phyloP scores from a whole-genome alignment of 176 grass and related monocot genomes.

The Thinopyrum elongatum region DNA sequence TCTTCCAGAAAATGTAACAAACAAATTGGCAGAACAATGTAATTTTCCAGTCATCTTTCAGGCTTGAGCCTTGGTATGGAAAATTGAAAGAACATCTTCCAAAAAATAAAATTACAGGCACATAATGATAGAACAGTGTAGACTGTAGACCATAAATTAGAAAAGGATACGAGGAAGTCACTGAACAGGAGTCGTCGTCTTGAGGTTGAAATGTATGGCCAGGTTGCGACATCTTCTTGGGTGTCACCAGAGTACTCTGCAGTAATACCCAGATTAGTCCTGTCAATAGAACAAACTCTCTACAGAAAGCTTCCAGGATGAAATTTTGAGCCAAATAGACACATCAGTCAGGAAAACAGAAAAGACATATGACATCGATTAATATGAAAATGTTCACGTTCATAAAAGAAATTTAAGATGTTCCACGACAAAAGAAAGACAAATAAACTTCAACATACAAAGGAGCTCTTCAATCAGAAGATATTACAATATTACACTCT shows the following conservation, averaged over 20 bases:
- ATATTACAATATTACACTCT: not conserved
- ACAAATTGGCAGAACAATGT: not conserved
- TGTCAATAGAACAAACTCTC: constrained; percentile 10
- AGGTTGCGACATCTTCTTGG: constrained; percentile 44
- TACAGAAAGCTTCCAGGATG: not conserved
- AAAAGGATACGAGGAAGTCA: constrained; percentile 81
- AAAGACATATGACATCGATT: not conserved
- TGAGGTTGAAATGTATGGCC: constrained; percentile 37
- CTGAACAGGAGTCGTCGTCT: constrained; percentile 68
- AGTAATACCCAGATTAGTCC: constrained; percentile 23
- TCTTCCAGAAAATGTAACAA: not conserved
- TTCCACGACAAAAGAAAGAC: not conserved
- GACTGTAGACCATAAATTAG: not conserved
- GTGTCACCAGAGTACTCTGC: constrained; percentile 40
- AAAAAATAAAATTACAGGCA: constrained; percentile 9
- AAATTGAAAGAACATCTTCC: not conserved
- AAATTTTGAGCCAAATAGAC: constrained; percentile 13
- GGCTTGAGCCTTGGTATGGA: not conserved
- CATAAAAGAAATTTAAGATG: not conserved
- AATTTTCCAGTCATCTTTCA: constrained; percentile 8
- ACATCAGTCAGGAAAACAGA: not conserved
- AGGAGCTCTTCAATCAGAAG: not conserved
- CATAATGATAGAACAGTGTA: not conserved
- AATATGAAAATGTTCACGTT: constrained; percentile 11
- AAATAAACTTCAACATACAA: constrained; percentile 25